Evolutionary conservation across 192 early-diverging fungal species (phyloP), one percentile per base, ranked within the genome.

Genomic region (Chytriomyces sp.): DNA sequence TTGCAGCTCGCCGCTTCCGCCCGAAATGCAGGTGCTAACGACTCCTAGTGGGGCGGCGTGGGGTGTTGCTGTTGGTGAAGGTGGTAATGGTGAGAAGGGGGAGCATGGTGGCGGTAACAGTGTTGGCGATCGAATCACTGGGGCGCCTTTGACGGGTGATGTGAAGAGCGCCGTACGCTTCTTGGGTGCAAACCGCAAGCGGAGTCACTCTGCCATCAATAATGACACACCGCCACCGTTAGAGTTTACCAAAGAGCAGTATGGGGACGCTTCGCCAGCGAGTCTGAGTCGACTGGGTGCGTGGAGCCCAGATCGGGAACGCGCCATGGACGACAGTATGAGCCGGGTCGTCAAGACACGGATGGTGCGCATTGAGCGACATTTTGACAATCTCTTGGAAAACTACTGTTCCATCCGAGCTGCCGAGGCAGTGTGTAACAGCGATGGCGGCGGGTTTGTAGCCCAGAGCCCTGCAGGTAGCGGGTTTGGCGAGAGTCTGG

Each of bases 381-480:
- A 92, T 64, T 89, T 91, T 67, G 75, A 82, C 39, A 92, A 93
- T 58, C 73, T 96, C 5, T 87, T 91, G 65, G 66, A 86, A 22
- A 85, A 80, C 62, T 96, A 96, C 80, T 92, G 91, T 34, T 36
- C 7, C 10, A 19, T 64, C 36, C 33, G 49, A 40, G 54, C 28
- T 37, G n/a, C 40, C 38, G 22, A 10, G 61, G 26, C 31, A n/a
- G 38, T 54, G 3, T 32, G 28, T 36, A n/a, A n/a, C n/a, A n/a
- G n/a, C n/a, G n/a, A n/a, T n/a, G n/a, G n/a, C n/a, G 39, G 54
- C 41, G 55, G 33, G 36, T 54, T 54, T 49, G 19, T 30, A 34
- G 28, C 5, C 39, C 33, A 10, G 30, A 25, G 25, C 36, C 8
- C 28, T 30, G 53, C 72, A 62, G 28, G 71, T 64, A 4, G 36